A percentile compares a stretch with the other conserved stretches of the same genome.
Conservation (phyloP, 1,284 basidiomycete species). For the Hypsizygus ulmarius region DNA sequence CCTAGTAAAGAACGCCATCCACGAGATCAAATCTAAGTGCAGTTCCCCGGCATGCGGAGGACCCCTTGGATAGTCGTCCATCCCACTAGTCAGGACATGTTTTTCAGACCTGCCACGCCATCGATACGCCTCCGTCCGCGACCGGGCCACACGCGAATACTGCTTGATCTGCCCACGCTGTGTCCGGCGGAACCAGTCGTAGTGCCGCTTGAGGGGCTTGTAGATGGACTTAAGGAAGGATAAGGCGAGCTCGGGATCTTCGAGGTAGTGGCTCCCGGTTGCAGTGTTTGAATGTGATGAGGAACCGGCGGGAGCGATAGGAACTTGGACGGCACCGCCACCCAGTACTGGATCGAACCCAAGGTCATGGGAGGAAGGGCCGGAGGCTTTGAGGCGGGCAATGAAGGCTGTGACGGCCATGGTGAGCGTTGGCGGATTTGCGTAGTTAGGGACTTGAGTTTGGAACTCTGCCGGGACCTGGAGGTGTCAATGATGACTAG, state of each 20-base stretch:
- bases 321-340: constrained; percentile 39
- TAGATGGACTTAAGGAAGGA: constrained; percentile 80
- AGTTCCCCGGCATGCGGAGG: constrained; percentile 88
- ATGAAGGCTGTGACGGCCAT: constrained; percentile 92
- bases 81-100: constrained; percentile 90
- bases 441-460: constrained; percentile 89
- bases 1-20: constrained; percentile 92
- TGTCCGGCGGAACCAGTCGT: constrained; percentile 93
- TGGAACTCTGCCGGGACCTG: constrained; percentile 87
- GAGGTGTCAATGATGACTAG: not conserved
- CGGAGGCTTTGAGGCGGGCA: constrained; percentile 50
- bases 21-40: constrained; percentile 88
- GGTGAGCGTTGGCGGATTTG: constrained; percentile 90
- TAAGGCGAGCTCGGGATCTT: constrained; percentile 59
- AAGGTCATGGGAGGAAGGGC: constrained; percentile 57
- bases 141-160: constrained; percentile 78
- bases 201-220: constrained; percentile 81
- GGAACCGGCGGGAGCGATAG: constrained; percentile 32
- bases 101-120: constrained; percentile 89
- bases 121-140: constrained; percentile 86
- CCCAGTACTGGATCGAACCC: constrained; percentile 58
- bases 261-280: constrained; percentile 50
- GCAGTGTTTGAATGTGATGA: constrained; percentile 12
- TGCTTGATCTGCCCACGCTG: constrained; percentile 92
- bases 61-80: constrained; percentile 93